phyloP scores from a whole-genome alignment of 2,329 filamentous ascomycete genomes.

The Ophiostoma perfectum region DNA sequence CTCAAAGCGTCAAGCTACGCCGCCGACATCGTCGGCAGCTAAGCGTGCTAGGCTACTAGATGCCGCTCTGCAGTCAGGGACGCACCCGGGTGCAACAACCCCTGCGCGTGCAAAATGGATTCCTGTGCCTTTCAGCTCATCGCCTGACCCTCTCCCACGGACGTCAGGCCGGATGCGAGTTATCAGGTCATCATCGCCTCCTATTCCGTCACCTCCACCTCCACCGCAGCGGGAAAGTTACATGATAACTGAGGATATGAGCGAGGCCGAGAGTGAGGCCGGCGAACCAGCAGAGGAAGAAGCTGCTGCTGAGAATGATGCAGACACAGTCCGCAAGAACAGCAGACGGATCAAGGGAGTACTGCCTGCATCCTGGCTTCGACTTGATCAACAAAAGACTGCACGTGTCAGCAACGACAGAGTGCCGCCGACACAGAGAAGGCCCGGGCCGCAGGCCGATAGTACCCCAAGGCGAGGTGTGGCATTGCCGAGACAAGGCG shows the following conservation, averaged over 20 bases:
- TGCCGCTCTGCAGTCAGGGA: not conserved
- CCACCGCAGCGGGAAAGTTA: not conserved
- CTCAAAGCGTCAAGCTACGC: conserved; percentile 28
- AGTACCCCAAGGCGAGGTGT: conserved; percentile 43
- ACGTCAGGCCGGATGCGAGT: not conserved
- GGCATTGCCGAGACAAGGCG: conserved; percentile 40
- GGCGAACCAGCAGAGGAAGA: conserved; percentile 19
- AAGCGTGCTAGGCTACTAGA: conserved; percentile 28
- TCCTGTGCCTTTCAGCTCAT: conserved; percentile 22
- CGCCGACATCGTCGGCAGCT: conserved; percentile 26
- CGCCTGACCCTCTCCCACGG: conserved; percentile 17
- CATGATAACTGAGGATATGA: conserved; percentile 2
- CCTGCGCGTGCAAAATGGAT: conserved; percentile 18
- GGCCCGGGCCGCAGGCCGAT: conserved; percentile 32
- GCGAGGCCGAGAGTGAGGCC: conserved; percentile 17
- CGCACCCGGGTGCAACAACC: not conserved
- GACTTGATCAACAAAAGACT: conserved; percentile 48
- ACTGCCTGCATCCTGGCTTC: conserved; percentile 62
- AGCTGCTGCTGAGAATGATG: conserved; percentile 34
- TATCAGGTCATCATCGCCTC: not conserved
- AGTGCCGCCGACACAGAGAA: conserved; percentile 27
- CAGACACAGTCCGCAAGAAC: conserved; percentile 38
- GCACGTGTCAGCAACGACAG: conserved; percentile 25
- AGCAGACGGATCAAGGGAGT: conserved; percentile 53
- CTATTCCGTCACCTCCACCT: not conserved